Percentiles rank a stretch among this genome's conserved stretches.
phyloP scores from a whole-genome alignment of 495 filamentous ascomycete species.

The Neurospora tetrasperma region DNA sequence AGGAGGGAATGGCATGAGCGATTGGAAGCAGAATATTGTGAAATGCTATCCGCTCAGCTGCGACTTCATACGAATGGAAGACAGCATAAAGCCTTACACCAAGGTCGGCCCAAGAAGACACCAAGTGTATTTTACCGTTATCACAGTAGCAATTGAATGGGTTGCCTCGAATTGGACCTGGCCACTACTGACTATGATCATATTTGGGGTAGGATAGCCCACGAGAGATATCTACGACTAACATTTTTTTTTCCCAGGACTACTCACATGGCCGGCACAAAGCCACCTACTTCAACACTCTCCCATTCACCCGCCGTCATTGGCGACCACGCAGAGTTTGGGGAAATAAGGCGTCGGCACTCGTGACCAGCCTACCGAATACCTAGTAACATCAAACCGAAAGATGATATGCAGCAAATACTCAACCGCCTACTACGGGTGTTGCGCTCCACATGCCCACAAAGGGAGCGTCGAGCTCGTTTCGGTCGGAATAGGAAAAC shows the following conservation, averaged over 20 bases:
- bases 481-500: slow-evolving; percentile 36
- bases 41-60: slow-evolving; percentile 43
- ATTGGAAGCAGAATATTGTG: slow-evolving; percentile 63
- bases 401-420: slow-evolving; percentile 40
- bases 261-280: slow-evolving; percentile 21
- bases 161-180: neutral
- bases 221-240: neutral
- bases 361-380: slow-evolving; percentile 36
- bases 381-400: slow-evolving; percentile 42
- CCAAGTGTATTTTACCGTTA: neutral
- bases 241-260: neutral
- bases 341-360: slow-evolving; percentile 48
- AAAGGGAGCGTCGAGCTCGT: slow-evolving; percentile 39
- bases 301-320: slow-evolving; percentile 36
- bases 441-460: slow-evolving; percentile 30
- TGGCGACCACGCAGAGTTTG: slow-evolving; percentile 31
- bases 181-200: neutral
- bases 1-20: slow-evolving; percentile 3
- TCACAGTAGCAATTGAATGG: neutral
- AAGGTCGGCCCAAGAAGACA: neutral
- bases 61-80: neutral
- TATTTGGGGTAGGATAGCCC: neutral
- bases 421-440: slow-evolving; percentile 29
- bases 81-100: neutral
- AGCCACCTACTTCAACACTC: slow-evolving; percentile 36